These are phyloP conservation scores for Eragrostis nindensis DNA, from an alignment of 176 grass and related monocot species.

Conservation along the genomic window DNA sequence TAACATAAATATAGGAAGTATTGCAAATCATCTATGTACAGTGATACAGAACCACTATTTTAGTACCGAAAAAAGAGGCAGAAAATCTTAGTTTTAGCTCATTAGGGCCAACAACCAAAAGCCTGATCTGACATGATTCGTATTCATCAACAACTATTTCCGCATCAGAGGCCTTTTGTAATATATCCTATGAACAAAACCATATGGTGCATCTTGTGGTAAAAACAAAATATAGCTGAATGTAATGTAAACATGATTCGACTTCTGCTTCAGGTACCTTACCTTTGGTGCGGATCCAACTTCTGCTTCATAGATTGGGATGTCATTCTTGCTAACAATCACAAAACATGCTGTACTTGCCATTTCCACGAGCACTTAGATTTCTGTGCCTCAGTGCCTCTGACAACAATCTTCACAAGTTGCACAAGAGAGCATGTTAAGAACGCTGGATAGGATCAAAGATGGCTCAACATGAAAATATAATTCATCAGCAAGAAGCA, in stretches of 20 bases:
- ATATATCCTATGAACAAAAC: constrained; percentile 15
- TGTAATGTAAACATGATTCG: constrained; percentile 1
- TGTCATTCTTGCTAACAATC: constrained; percentile 87
- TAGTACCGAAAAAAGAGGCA: not conserved
- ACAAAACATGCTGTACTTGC: constrained; percentile 84
- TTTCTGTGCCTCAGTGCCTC: constrained; percentile 5
- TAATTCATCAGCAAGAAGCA: constrained; percentile 6
- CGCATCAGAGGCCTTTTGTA: not conserved
- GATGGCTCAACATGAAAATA: not conserved
- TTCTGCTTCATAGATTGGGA: constrained; percentile 92
- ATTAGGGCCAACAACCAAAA: not conserved
- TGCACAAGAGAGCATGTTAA: constrained; percentile 1
- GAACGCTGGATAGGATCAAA: not conserved
- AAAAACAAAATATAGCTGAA: too few relatives aligned
- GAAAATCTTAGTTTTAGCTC: not conserved
- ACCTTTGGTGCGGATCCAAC: constrained; percentile 69
- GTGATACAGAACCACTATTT: not conserved
- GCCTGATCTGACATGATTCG: constrained; percentile 6
- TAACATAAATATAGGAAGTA: not conserved
- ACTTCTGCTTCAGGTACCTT: not conserved
- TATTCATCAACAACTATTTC: constrained; percentile 23
- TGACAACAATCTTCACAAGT: constrained; percentile 18
- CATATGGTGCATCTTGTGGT: too few relatives aligned
- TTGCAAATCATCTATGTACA: constrained; percentile 3
- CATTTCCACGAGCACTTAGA: constrained; percentile 48